phyloP scores from a whole-genome alignment of 78 protist species.

The Bodo saltans region DNA sequence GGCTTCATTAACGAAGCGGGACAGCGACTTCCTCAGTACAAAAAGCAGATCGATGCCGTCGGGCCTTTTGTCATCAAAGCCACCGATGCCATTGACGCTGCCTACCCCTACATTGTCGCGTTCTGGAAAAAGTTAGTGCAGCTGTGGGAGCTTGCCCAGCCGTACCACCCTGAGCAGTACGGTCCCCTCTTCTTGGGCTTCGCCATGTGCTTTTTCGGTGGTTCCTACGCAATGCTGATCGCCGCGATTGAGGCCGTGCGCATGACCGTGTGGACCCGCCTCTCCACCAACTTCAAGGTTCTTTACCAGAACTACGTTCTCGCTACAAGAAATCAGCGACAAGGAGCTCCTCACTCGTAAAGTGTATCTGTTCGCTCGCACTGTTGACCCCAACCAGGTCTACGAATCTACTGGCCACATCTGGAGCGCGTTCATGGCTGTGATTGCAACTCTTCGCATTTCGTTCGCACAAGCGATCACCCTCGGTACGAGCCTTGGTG shows the following conservation, averaged over 20 bases:
- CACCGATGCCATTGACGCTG: neutral
- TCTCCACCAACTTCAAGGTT: neutral
- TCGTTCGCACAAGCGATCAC: slow-evolving; percentile 22
- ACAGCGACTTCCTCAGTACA: neutral
- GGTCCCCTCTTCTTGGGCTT: slow-evolving; percentile 5
- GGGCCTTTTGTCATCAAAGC: neutral
- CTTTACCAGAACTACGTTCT: neutral
- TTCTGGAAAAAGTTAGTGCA: neutral
- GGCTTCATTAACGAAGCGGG: neutral
- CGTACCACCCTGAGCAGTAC: neutral
- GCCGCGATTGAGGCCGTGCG: slow-evolving; percentile 24
- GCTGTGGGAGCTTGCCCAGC: neutral
- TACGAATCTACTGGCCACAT: neutral
- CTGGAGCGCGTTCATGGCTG: neutral
- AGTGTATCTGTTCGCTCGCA: neutral
- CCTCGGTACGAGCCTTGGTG: slow-evolving; percentile 12
- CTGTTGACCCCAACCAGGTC: slow-evolving; percentile 11
- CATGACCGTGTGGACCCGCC: neutral
- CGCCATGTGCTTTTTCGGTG: slow-evolving; percentile 6
- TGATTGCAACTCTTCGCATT: neutral
- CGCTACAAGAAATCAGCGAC: neutral
- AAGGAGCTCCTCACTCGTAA: neutral
- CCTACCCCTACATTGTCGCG: neutral
- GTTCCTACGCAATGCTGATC: neutral
- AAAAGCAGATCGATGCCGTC: neutral